Percentiles rank a stretch among this genome's conserved stretches.
Conservation (phyloP, 176 grass and related monocot genomes). For the Alloteropsis semialata region DNA sequence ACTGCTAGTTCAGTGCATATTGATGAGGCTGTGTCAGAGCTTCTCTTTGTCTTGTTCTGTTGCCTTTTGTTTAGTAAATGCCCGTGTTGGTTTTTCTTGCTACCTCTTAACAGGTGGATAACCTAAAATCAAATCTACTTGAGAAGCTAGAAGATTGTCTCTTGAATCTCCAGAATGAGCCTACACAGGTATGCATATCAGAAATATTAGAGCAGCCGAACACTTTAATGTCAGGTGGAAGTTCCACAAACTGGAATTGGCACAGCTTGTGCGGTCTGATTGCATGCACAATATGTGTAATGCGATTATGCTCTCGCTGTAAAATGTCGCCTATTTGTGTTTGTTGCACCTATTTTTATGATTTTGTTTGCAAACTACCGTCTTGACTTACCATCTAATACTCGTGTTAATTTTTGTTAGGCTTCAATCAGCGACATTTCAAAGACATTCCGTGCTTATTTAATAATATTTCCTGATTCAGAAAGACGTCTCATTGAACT, state of each 20-base stretch:
- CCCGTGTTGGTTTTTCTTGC: constrained; percentile 22
- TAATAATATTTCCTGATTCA: constrained; percentile 99
- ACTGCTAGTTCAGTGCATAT: not conserved
- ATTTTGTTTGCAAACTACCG: not conserved
- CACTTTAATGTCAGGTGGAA: constrained; percentile 6
- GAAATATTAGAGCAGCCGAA: constrained; percentile 31
- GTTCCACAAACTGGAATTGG: not conserved
- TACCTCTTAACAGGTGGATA: constrained; percentile 69
- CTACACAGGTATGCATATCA: constrained; percentile 50
- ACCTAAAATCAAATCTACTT: constrained; percentile 84
- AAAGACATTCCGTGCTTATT: constrained; percentile 90
- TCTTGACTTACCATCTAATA: constrained; percentile 21
- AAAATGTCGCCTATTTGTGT: constrained; percentile 7
- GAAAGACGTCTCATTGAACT: constrained; percentile 91
- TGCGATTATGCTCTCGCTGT: not conserved
- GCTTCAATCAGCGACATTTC: constrained; percentile 86
- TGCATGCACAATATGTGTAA: not conserved
- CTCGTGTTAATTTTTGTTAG: constrained; percentile 32
- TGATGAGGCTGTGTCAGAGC: constrained; percentile 23
- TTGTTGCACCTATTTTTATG: not conserved
- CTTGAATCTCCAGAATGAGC: constrained; percentile 72
- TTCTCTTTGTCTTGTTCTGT: constrained; percentile 1
- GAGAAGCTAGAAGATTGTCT: constrained; percentile 92
- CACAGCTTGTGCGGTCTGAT: not conserved
- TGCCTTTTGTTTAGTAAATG: constrained; percentile 24